Evolutionary conservation across 1,284 basidiomycete genomes (phyloP).

Genomic region (Ustilago lituana): DNA sequence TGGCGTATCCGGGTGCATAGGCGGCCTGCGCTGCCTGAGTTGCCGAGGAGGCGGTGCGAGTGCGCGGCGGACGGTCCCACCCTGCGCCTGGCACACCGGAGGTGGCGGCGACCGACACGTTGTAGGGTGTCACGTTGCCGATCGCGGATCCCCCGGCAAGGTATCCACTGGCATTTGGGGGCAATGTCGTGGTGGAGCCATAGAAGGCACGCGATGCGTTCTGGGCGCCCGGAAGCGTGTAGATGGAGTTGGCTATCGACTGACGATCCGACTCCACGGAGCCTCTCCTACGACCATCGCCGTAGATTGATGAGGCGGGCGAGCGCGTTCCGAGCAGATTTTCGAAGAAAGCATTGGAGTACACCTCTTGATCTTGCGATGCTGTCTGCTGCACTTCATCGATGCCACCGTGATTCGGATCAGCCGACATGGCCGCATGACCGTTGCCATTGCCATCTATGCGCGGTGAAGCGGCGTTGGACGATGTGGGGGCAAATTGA

Average conservation of each 20-base stretch:
- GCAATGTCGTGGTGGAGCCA: slow-evolving; percentile 34
- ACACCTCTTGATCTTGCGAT: slow-evolving; percentile 37
- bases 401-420: slow-evolving; percentile 1
- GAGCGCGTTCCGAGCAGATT: slow-evolving; percentile 39
- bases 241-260: slow-evolving; percentile 56
- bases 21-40: slow-evolving; percentile 57
- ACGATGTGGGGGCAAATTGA: slow-evolving; percentile 22
- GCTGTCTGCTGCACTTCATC: slow-evolving; percentile 29
- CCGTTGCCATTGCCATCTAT: slow-evolving; percentile 13
- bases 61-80: slow-evolving; percentile 48
- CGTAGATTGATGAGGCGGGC: slow-evolving; percentile 56
- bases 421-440: not conserved
- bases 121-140: slow-evolving; percentile 35
- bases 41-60: slow-evolving; percentile 53
- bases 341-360: slow-evolving; percentile 44
- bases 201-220: slow-evolving; percentile 47
- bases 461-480: slow-evolving; percentile 29
- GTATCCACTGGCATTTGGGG: slow-evolving; percentile 36
- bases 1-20: slow-evolving; percentile 41
- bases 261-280: slow-evolving; percentile 58
- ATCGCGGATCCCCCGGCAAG: slow-evolving; percentile 25
- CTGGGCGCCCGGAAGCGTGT: slow-evolving; percentile 43
- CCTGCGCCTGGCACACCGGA: slow-evolving; percentile 6
- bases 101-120: slow-evolving; percentile 24
- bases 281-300: slow-evolving; percentile 41